Conservation (phyloP, 1,284 basidiomycete genomes). For the Bjerkandera adusta region DNA sequence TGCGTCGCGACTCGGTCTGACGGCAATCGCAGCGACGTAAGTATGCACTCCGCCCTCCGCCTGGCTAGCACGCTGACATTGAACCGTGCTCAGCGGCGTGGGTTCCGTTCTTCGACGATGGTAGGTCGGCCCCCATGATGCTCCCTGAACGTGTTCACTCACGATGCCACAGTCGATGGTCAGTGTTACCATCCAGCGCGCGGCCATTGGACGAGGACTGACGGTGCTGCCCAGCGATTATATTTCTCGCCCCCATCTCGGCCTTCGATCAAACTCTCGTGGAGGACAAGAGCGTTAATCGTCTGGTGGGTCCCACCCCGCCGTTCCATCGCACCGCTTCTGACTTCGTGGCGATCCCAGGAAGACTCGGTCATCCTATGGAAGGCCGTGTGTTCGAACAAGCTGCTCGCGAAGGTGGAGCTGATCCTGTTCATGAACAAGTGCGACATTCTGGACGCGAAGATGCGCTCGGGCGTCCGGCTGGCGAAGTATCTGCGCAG, state of each 20-base stretch:
- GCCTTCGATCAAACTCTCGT: constrained; percentile 75
- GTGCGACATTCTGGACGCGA: constrained; percentile 70
- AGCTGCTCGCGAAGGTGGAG: constrained; percentile 68
- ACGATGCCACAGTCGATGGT: constrained; percentile 21
- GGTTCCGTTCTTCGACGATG: constrained; percentile 77
- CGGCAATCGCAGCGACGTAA: constrained; percentile 30
- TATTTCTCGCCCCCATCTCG: constrained; percentile 79
- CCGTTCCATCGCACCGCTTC: neutral
- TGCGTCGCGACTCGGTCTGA: constrained; percentile 23
- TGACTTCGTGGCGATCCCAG: constrained; percentile 32
- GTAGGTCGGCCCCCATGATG: constrained; percentile 32
- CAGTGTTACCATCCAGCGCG: constrained; percentile 2
- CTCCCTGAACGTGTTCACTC: neutral
- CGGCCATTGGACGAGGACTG: neutral
- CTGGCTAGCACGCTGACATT: constrained; percentile 4
- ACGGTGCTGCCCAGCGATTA: constrained; percentile 49
- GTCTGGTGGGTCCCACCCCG: constrained; percentile 45
- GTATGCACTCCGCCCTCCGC: constrained; percentile 16
- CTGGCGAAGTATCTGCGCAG: constrained; percentile 70
- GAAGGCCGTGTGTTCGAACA: constrained; percentile 76
- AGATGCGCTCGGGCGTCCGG: constrained; percentile 59
- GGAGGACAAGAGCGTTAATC: constrained; percentile 70
- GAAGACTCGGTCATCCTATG: constrained; percentile 80
- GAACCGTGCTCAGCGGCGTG: constrained; percentile 46
- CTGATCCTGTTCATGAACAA: constrained; percentile 80